phyloP scores from a whole-genome alignment of 2,329 filamentous ascomycete species.

The Colletotrichum orbiculare region DNA sequence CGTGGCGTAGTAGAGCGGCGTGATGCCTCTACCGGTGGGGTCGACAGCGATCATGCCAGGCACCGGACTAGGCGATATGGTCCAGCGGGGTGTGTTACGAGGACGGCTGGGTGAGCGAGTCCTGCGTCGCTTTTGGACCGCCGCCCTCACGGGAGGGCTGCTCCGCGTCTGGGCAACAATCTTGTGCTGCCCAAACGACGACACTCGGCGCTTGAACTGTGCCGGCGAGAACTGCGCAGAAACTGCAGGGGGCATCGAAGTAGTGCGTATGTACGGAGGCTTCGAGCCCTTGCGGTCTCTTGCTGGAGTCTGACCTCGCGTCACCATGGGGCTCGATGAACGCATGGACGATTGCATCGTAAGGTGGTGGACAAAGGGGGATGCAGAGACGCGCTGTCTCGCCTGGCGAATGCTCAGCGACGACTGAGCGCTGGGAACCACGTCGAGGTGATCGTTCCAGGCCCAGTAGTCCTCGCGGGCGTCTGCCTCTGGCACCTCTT shows the following conservation, averaged over 20 bases:
- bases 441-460: slow-evolving; percentile 74
- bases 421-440: slow-evolving; percentile 57
- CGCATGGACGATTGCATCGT: slow-evolving; percentile 50
- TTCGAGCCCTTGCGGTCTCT: slow-evolving; percentile 55
- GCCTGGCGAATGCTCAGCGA: slow-evolving; percentile 55
- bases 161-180: slow-evolving; percentile 34
- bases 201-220: slow-evolving; percentile 56
- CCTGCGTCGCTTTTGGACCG: slow-evolving; percentile 56
- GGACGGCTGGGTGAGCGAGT: slow-evolving; percentile 68
- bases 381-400: slow-evolving; percentile 53
- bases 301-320: slow-evolving; percentile 55
- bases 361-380: slow-evolving; percentile 54
- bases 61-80: slow-evolving; percentile 58
- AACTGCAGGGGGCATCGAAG: slow-evolving; percentile 60
- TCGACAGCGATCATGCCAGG: slow-evolving; percentile 45
- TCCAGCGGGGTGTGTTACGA: slow-evolving; percentile 67
- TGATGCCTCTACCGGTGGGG: slow-evolving; percentile 53
- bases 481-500: slow-evolving; percentile 69
- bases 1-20: slow-evolving; percentile 79
- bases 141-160: slow-evolving; percentile 43
- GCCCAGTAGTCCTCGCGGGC: slow-evolving; percentile 75
- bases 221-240: slow-evolving; percentile 53
- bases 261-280: slow-evolving; percentile 62
- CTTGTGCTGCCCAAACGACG: slow-evolving; percentile 52
- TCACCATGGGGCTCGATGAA: slow-evolving; percentile 47